phyloP scores from a whole-genome alignment of 108 stramenopile genomes.

The Cyclostephanos tholiformis region DNA sequence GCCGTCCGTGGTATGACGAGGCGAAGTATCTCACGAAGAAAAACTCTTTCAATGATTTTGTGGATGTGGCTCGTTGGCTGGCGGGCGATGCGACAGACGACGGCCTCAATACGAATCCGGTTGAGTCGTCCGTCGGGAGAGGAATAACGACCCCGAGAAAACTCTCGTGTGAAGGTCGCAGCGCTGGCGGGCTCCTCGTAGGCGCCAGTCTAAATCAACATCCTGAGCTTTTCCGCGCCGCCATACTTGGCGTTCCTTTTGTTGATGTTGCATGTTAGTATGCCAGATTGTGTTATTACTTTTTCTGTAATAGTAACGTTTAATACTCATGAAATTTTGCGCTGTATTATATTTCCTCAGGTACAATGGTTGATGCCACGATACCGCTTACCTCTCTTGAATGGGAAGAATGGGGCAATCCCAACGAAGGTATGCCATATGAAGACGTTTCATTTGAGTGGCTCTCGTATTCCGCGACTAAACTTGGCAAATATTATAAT shows the following conservation, averaged over 20 bases:
- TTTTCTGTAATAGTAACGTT: not conserved
- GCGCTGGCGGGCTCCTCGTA: constrained; percentile 73
- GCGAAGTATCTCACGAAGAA: constrained; percentile 94
- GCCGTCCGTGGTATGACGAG: constrained; percentile 94
- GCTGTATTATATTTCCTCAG: not conserved
- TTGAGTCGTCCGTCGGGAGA: constrained; percentile 8
- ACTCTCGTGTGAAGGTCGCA: constrained; percentile 75
- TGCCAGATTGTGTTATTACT: constrained; percentile 47
- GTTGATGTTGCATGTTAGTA: constrained; percentile 78
- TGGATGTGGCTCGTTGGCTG: constrained; percentile 72
- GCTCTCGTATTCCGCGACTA: not conserved
- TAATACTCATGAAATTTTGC: not conserved
- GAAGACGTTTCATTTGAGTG: not conserved
- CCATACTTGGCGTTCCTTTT: constrained; percentile 95
- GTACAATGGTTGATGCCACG: constrained; percentile 80
- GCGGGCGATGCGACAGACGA: constrained; percentile 22
- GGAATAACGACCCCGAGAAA: constrained; percentile 50
- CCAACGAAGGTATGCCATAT: constrained; percentile 58
- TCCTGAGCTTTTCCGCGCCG: constrained; percentile 88
- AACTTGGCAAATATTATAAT: constrained; percentile 28
- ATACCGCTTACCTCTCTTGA: constrained; percentile 87
- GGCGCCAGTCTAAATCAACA: constrained; percentile 75
- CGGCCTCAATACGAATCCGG: not conserved
- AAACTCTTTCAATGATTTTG: constrained; percentile 96
- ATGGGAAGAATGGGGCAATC: constrained; percentile 96